Percentiles rank a stretch among this genome's conserved stretches.
Conservation (phyloP, 805 yeast species). For the Lipomyces spencermartinsiae region DNA sequence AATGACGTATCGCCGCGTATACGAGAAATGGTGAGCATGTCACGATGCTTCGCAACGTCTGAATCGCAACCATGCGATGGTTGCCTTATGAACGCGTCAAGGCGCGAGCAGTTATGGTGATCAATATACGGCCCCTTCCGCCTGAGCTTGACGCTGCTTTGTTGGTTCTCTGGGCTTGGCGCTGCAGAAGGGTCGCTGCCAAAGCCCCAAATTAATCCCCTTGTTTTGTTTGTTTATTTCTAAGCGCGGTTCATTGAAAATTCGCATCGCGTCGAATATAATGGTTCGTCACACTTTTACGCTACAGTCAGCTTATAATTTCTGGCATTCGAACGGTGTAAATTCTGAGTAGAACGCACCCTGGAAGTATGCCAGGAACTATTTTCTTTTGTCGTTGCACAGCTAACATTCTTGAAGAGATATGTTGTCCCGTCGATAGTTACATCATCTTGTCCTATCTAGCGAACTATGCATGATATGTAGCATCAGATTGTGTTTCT, state of each 20-base stretch:
- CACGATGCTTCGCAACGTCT: too few species aligned
- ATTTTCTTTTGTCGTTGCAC: neutral
- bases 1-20: neutral
- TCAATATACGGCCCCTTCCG: neutral
- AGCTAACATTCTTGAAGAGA: neutral
- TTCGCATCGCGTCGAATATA: neutral
- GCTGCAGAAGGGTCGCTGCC: neutral
- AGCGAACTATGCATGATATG: neutral
- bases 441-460: neutral
- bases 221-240: neutral
- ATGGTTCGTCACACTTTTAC: neutral
- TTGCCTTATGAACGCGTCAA: neutral
- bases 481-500: neutral
- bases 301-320: neutral
- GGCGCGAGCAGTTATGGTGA: neutral
- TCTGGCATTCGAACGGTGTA: neutral
- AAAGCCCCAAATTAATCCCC: neutral
- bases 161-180: neutral
- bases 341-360: neutral
- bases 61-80: neutral
- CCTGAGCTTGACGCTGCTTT: neutral
- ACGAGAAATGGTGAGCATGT: neutral
- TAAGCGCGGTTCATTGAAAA: neutral
- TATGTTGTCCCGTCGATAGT: neutral
- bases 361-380: neutral